Base-by-base conservation (phyloP, 805 yeast genomes). In the Ogataea haglerorum region DNA sequence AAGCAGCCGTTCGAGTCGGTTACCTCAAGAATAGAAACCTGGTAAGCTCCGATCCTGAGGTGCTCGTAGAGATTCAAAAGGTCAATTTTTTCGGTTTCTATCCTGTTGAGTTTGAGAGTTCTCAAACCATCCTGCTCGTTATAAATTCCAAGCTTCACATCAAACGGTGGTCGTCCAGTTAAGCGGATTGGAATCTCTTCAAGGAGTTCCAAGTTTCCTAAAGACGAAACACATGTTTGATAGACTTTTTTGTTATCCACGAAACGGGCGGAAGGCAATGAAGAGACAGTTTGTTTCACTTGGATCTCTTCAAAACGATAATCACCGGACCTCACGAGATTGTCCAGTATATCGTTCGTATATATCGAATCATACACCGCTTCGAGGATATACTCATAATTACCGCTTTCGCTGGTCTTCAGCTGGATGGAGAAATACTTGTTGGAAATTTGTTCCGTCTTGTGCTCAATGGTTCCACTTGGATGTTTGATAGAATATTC, bases 1-100 rank as follows among this genome's bases (percentile, higher is more conserved):
- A 57, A 47, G 61, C 98, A 91, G 0, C 90, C 93, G 51, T 78
- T 77, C 1, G 74, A 70, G 61, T 91, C 97, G 4, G 60, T 54
- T 10, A 90, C 69, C 42, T 73, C 73, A 18, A 68, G 68, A 19
- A 91, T 67, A 0, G 76, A 65, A 2, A 91, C 64, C 10, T 71
- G 52, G 56, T 87, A 90, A 27, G 77, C 76, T 2, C 97, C 98
- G n/a, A 83, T 67, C 5, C 73, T 69, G 46, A 85, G 58, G 3
- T 72, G 68, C 26, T 72, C 68, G 50, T 78, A 76, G 5, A 80
- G 47, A 40, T 69, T 68, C 33, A 64, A 52, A 37, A 73, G 60
- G 18, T 69, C 57, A 41, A 74, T 64, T 2, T 51, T 43, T 3
- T 56, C 52, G 0, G 67, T 51, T 10, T 66, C 57, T 16, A 84